Evolutionary conservation across 1,284 basidiomycete genomes (phyloP).

Genomic region (Malassezia arunalokei): DNA sequence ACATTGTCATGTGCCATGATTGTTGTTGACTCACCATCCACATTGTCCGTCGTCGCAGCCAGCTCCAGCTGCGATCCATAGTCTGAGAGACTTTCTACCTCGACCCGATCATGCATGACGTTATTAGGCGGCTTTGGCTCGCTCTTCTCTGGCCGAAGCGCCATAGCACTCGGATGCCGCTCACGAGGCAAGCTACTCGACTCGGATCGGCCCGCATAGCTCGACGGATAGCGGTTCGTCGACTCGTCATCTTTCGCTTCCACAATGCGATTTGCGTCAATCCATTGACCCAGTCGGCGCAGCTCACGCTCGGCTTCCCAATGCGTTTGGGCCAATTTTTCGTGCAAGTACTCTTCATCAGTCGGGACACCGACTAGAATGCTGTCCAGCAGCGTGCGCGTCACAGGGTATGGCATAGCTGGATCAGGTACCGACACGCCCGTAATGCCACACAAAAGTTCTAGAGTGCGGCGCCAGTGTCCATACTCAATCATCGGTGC

Average conservation of each 20-base stretch:
- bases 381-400: constrained; percentile 15
- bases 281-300: constrained; percentile 9
- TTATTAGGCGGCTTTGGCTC: background rate
- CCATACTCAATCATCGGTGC: constrained; percentile 21
- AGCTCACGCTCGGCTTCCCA: constrained; percentile 16
- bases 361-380: constrained; percentile 21
- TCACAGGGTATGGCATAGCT: background rate
- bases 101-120: background rate
- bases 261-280: constrained; percentile 10
- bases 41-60: background rate
- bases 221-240: background rate
- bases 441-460: background rate
- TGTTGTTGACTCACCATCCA: background rate
- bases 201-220: background rate
- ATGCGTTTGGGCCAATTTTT: background rate
- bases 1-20: no score
- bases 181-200: no score
- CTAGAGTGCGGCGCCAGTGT: constrained; percentile 7
- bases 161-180: no score
- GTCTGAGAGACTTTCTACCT: constrained; percentile 1
- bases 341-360: constrained; percentile 18
- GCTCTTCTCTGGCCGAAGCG: no score
- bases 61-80: constrained; percentile 1
- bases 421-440: background rate
- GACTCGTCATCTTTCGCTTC: constrained; percentile 3